Percentiles rank a stretch among this genome's conserved stretches.
phyloP scores from a whole-genome alignment of 768 basidiomycete species.

The Krasilnikovozyma curviuscula region DNA sequence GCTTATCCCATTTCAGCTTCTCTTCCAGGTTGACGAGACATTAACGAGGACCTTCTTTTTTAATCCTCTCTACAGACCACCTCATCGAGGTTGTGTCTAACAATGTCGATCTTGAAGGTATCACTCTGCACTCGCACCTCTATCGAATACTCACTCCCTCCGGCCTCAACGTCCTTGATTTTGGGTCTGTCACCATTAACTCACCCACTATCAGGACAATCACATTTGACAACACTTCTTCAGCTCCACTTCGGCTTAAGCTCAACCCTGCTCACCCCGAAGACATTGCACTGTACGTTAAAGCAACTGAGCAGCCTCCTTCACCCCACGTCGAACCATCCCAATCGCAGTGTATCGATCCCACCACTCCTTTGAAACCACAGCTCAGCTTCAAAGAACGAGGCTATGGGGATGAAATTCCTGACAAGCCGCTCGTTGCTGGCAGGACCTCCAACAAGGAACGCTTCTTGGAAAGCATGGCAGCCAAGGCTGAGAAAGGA shows the following conservation, averaged over 20 bases:
- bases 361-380: background rate
- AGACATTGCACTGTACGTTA: conserved; percentile 22
- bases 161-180: conserved; percentile 24
- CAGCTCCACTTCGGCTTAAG: conserved; percentile 14
- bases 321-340: no score
- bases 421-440: background rate
- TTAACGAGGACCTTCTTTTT: background rate
- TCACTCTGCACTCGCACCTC: conserved; percentile 24
- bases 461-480: conserved; percentile 23
- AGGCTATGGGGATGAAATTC: background rate
- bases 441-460: conserved; percentile 14
- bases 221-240: conserved; percentile 20
- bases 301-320: conserved; percentile 4
- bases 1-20: no score
- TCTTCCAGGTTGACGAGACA: no score
- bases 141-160: conserved; percentile 24
- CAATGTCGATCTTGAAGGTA: conserved; percentile 23
- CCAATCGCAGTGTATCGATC: no score
- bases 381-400: no score
- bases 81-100: conserved; percentile 19
- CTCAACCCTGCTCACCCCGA: conserved; percentile 21
- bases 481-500: background rate
- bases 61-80: conserved; percentile 11
- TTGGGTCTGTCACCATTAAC: conserved; percentile 22
- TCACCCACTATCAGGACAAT: conserved; percentile 17